Evolutionary conservation across 768 basidiomycete species (phyloP), one percentile per base, ranked within the genome.

Genomic region (Cubamyces lactineus): DNA sequence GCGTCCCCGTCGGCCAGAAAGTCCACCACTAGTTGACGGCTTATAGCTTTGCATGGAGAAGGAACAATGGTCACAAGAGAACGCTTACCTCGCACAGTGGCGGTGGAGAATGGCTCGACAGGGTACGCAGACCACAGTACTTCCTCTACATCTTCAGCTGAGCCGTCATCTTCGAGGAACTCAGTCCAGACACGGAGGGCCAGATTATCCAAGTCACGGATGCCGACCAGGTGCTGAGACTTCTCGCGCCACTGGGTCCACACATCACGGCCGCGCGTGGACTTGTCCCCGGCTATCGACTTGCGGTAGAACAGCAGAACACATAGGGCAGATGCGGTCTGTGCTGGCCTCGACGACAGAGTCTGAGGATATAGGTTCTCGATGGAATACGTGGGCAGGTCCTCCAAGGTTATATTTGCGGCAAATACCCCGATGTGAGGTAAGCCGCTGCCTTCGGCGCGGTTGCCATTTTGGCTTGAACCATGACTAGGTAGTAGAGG

Each of bases 61-160:
- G 6, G 40, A 6, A 12, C 5, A 41, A 7, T 17, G n/a, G n/a
- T 19, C n/a, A 43, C 41, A 28, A 15, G 39, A 7, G 17, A 26
- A 12, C 11, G 56, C 71, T 16, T 48, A 75, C 73, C 69, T 69
- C 71, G 63, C 12, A 70, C 47, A 9, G 58, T 62, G 17, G 9
- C 19, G 3, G 23, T 26, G n/a, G 56, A 59, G 1, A 63, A 68
- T 15, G 75, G 70, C 48, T 75, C 71, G 26, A 75, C 57, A 3
- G 74, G 74, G 59, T 84, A 84, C 11, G 69, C 59, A 5, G 74
- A 73, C 85, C 85, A 86, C 26, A 87, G 69, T 15, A 80, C 73
- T 5, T 76, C 74, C 52, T 83, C 76, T 17, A 86, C 73, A 55
- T 85, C 80, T 23, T 66, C 68, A 9, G 74, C 63, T 23, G 71